Percentiles rank a stretch among this genome's conserved stretches.
Evolutionary conservation across 2,329 filamentous ascomycete species (phyloP).

Genomic region (Colletotrichum tamarilloi): DNA sequence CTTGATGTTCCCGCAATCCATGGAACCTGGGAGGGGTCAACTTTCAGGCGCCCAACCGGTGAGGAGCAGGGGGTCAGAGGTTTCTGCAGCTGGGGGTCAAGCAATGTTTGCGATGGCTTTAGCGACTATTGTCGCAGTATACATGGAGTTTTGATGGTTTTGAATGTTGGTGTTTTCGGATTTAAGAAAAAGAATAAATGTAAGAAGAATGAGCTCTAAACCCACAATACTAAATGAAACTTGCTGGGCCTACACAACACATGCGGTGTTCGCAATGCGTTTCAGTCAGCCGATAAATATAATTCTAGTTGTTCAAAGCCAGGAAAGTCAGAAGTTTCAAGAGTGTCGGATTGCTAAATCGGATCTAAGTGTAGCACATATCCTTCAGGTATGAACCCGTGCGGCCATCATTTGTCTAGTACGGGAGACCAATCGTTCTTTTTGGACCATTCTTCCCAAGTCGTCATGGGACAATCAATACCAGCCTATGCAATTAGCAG

Average conservation of each 20-base stretch:
- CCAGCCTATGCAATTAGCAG: slow-evolving; percentile 1
- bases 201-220: not conserved
- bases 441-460: slow-evolving; percentile 48
- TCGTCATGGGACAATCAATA: slow-evolving; percentile 57
- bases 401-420: slow-evolving; percentile 27
- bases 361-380: not conserved
- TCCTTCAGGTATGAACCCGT: not conserved
- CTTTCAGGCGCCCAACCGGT: not conserved
- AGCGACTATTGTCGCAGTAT: not conserved
- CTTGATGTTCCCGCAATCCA: slow-evolving; percentile 27
- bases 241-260: not conserved
- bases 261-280: not conserved
- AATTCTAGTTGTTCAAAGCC: not conserved
- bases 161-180: not conserved
- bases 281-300: too few species aligned
- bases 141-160: not conserved
- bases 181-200: not conserved
- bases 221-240: not conserved
- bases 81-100: not conserved
- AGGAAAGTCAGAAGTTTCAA: not conserved
- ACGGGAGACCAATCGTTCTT: slow-evolving; percentile 49
- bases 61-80: not conserved
- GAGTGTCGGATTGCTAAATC: not conserved
- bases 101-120: not conserved
- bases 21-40: slow-evolving; percentile 2